These are phyloP conservation scores for Colletotrichum tamarilloi DNA, from an alignment of 2,329 filamentous ascomycete species.

Conservation along the genomic window DNA sequence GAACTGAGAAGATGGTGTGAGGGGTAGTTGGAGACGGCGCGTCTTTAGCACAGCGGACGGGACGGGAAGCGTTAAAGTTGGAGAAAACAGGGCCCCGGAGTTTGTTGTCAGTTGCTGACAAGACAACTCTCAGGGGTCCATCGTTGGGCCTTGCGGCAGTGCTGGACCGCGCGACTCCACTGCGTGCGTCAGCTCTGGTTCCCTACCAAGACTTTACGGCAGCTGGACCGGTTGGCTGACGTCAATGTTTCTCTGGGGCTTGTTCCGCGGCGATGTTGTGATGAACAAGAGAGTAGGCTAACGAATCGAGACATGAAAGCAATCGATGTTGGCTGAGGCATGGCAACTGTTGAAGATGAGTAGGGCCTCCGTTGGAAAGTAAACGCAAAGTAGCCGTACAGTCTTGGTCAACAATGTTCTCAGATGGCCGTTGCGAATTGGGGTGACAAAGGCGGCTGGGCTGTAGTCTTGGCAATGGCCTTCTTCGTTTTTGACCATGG, in stretches of 20 bases:
- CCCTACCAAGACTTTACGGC: slow-evolving; percentile 10
- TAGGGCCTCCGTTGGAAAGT: not conserved
- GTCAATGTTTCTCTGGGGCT: not conserved
- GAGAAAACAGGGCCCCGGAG: not conserved
- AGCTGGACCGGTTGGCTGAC: slow-evolving; percentile 3
- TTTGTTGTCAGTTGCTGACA: not conserved
- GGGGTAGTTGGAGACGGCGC: not conserved
- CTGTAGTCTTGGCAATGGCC: too few species aligned
- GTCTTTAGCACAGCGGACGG: not conserved
- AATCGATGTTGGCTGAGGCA: not conserved
- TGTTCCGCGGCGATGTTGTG: too few species aligned
- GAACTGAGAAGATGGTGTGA: not conserved
- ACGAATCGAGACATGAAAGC: not conserved
- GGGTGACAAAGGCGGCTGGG: too few species aligned
- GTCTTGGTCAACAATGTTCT: too few species aligned
- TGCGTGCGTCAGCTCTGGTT: slow-evolving; percentile 19
- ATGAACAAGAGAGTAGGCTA: not conserved
- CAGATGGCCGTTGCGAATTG: too few species aligned
- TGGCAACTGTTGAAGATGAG: not conserved
- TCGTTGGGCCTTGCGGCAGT: not conserved
- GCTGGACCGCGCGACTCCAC: slow-evolving; percentile 3
- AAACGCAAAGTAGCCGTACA: too few species aligned
- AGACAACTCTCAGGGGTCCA: not conserved
- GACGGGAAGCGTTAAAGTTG: not conserved
- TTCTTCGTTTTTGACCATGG: too few species aligned